Evolutionary conservation across 139 green algal species (phyloP).

Genomic region (Haematococcus lacustris): DNA sequence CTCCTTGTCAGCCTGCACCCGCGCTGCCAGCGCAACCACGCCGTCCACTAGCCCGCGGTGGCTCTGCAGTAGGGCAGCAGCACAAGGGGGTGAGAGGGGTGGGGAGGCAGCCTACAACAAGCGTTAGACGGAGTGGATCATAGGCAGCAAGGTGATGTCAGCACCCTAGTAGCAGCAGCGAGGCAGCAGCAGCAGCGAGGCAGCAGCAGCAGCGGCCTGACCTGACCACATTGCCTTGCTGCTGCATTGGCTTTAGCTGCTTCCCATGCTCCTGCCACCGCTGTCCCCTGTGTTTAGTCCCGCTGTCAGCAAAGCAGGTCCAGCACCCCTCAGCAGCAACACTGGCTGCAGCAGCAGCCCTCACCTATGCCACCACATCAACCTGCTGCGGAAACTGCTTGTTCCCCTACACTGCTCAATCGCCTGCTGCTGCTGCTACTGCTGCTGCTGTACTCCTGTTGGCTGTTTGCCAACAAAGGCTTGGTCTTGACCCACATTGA

Average conservation of each 20-base stretch:
- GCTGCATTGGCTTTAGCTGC: too few species aligned
- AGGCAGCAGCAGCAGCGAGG: not conserved
- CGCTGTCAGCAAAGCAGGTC: not conserved
- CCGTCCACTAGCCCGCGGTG: conserved; percentile 70
- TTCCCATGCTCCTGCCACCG: too few species aligned
- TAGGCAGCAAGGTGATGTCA: not conserved
- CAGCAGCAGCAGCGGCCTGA: too few species aligned
- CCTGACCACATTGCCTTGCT: too few species aligned
- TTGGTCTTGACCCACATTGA: conserved; percentile 46
- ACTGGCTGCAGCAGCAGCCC: too few species aligned
- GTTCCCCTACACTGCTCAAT: too few species aligned
- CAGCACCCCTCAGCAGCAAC: not conserved
- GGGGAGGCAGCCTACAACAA: not conserved
- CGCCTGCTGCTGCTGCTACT: too few species aligned
- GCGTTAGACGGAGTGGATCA: not conserved
- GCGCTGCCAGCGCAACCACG: conserved; percentile 61
- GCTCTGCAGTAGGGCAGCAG: conserved; percentile 23
- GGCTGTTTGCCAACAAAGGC: not conserved
- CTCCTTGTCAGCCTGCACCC: conserved; percentile 72
- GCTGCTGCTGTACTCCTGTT: not conserved
- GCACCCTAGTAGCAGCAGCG: not conserved
- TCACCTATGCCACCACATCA: too few species aligned
- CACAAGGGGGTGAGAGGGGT: not conserved
- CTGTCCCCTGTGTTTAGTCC: too few species aligned
- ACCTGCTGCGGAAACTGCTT: too few species aligned